A percentile compares a stretch with the other conserved stretches of the same genome.
Conservation (phyloP, 768 basidiomycete genomes). For the Psilocybe sp. region DNA sequence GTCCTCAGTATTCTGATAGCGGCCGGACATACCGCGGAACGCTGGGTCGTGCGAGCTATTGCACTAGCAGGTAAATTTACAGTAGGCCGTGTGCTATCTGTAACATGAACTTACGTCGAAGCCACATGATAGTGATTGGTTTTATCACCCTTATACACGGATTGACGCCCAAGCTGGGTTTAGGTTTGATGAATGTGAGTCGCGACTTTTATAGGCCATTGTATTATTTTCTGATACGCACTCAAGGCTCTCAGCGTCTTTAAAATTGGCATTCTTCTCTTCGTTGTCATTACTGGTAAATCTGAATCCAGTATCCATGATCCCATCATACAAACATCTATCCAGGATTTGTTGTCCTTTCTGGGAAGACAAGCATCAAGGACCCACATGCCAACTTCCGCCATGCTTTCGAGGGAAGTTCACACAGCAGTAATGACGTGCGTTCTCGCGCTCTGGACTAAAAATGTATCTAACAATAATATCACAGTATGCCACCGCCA, state of each 20-base stretch:
- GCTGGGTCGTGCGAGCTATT: conserved; percentile 57
- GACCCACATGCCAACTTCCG: conserved; percentile 53
- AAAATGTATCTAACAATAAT: neutral
- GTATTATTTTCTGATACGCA: neutral
- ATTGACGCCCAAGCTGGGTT: conserved; percentile 43
- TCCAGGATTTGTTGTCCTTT: conserved; percentile 55
- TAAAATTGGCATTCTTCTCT: conserved; percentile 52
- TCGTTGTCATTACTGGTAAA: conserved; percentile 47
- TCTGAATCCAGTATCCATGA: neutral
- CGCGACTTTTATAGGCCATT: neutral
- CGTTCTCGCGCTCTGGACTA: neutral
- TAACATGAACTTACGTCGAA: too few species aligned
- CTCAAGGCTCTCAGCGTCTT: conserved; percentile 45
- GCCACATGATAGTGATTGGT: conserved; percentile 50
- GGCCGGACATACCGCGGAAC: conserved; percentile 32
- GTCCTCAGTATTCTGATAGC: conserved; percentile 44
- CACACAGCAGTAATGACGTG: conserved; percentile 39
- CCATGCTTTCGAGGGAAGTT: conserved; percentile 53
- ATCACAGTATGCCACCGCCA: conserved; percentile 55
- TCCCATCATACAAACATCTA: neutral
- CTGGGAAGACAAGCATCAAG: conserved; percentile 45
- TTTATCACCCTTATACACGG: conserved; percentile 53
- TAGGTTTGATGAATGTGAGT: conserved; percentile 54
- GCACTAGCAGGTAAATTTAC: conserved; percentile 47
- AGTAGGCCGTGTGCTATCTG: too few species aligned